phyloP scores from a whole-genome alignment of 208 protist species.

The Leishmania major region DNA sequence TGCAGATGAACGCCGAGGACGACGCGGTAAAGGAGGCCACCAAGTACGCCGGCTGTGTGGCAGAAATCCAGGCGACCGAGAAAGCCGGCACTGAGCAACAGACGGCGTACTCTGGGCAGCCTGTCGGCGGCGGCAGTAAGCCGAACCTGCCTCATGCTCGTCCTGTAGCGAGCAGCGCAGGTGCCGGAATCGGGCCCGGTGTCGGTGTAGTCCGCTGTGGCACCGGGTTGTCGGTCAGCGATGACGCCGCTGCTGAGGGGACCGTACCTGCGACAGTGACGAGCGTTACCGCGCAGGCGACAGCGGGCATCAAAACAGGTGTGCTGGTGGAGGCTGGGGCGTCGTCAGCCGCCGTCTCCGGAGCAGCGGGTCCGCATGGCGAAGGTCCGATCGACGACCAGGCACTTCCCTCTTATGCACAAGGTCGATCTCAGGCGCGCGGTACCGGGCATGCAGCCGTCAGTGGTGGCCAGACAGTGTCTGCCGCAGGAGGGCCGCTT shows the following conservation, averaged over 20 bases:
- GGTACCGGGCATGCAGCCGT: not conserved
- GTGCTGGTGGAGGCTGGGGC: not conserved
- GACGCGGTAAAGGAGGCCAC: conserved; percentile 72
- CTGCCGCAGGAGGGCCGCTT: not conserved
- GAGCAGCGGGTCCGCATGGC: not conserved
- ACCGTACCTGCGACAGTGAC: not conserved
- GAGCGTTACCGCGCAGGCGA: not conserved
- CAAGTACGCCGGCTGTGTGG: conserved; percentile 43
- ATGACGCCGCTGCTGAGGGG: not conserved
- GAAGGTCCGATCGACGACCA: not conserved
- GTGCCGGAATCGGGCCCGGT: not conserved
- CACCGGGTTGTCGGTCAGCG: too few relatives aligned
- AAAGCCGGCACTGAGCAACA: not conserved
- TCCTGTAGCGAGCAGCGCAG: not conserved
- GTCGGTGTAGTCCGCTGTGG: not conserved
- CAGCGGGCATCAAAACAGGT: not conserved
- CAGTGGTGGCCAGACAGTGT: not conserved
- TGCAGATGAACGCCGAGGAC: conserved; percentile 61
- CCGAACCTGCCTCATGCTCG: not conserved
- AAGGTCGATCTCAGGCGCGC: not conserved
- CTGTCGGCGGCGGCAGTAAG: not conserved
- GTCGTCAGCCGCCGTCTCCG: conserved; percentile 2
- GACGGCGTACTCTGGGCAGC: not conserved
- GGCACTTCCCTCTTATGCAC: not conserved
- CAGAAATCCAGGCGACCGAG: conserved; percentile 21